Conservation (phyloP, 2,329 filamentous ascomycete species). For the Paecilomyces fulvus region DNA sequence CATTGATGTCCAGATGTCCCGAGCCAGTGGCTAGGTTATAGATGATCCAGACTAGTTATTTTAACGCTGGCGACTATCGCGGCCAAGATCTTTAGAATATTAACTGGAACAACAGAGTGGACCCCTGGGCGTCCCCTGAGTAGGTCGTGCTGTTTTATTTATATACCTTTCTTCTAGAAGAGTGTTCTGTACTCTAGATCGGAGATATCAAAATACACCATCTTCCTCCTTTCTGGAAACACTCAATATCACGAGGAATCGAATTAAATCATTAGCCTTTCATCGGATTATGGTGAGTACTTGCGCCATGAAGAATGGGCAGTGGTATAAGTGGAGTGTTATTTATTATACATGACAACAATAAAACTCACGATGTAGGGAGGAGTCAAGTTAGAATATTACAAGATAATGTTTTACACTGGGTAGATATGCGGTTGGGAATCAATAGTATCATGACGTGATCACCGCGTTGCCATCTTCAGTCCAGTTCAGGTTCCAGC, state of each 20-base stretch:
- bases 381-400: not conserved
- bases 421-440: not conserved
- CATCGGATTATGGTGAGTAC: not conserved
- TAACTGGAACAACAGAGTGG: not conserved
- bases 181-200: not conserved
- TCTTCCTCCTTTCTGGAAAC: not conserved
- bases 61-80: not conserved
- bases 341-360: not conserved
- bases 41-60: not conserved
- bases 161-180: not conserved
- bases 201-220: not conserved
- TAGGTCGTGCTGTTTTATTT: not conserved
- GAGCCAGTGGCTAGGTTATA: not conserved
- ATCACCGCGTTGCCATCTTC: conserved; percentile 6
- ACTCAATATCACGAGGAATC: not conserved
- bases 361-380: not conserved
- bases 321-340: not conserved
- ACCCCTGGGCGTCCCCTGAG: not conserved
- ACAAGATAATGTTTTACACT: not conserved
- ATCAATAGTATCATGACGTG: not conserved
- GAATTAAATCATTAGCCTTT: not conserved
- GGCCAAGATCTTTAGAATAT: not conserved
- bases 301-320: not conserved
- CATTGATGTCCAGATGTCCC: not conserved
- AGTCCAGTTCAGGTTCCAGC: conserved; percentile 33